Evolutionary conservation across 176 grass and related monocot genomes (phyloP).

Genomic region (Carex kokanica): DNA sequence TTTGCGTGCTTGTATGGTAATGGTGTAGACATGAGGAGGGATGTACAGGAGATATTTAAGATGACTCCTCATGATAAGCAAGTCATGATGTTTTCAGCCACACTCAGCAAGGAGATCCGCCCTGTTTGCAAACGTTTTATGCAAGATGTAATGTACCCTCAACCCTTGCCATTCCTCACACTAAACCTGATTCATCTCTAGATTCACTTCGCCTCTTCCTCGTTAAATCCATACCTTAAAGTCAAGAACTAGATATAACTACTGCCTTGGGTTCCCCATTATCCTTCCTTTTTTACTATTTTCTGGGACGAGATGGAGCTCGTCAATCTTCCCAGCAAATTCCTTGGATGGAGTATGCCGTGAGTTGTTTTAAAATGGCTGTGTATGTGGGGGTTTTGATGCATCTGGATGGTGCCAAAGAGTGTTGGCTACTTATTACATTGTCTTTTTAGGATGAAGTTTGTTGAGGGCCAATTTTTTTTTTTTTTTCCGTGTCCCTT

Average conservation of each 20-base stretch:
- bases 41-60: conserved; percentile 99
- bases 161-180: conserved; percentile 45
- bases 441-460: not conserved
- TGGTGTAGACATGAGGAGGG: conserved; percentile 84
- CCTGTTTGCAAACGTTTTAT: conserved; percentile 97
- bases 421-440: not conserved
- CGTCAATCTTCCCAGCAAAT: not conserved
- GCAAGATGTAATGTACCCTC: conserved; percentile 97
- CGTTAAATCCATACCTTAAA: not conserved
- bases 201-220: conserved; percentile 20
- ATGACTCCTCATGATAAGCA: conserved; percentile 99
- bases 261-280: not conserved
- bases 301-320: not conserved
- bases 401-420: not conserved
- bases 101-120: conserved; percentile 95
- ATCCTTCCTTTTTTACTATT: not conserved
- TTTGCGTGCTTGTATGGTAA: conserved; percentile 24
- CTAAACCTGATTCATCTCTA: conserved; percentile 45
- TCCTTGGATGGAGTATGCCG: not conserved
- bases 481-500: not conserved
- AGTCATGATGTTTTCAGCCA: conserved; percentile 99
- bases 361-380: not conserved
- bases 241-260: not conserved
- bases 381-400: not conserved
- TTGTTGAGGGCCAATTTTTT: not conserved